Evolutionary conservation across 2,329 filamentous ascomycete genomes (phyloP).

Genomic region (Paramyrothecium sp.): DNA sequence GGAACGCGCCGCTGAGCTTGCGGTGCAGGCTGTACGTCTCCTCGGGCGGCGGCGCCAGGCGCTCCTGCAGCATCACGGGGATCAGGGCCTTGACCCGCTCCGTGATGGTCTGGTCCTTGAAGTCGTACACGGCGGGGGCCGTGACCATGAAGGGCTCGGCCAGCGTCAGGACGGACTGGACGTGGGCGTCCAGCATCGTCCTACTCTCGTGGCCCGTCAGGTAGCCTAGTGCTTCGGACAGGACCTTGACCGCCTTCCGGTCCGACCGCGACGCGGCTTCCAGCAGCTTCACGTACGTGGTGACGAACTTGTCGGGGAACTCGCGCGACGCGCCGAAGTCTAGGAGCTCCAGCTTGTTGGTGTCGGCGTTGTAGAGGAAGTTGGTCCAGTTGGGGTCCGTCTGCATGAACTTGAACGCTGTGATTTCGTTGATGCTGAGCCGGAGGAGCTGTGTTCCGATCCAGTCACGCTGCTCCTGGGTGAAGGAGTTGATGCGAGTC

Average conservation of each 20-base stretch:
- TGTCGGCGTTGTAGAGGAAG: conserved; percentile 80
- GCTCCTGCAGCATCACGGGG: conserved; percentile 87
- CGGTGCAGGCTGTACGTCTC: conserved; percentile 96
- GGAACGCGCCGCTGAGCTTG: conserved; percentile 91
- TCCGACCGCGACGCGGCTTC: conserved; percentile 76
- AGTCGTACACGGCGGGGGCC: conserved; percentile 86
- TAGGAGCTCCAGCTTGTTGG: conserved; percentile 78
- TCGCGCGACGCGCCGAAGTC: conserved; percentile 94
- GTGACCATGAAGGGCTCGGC: conserved; percentile 82
- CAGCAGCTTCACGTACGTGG: conserved; percentile 76
- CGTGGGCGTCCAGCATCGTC: conserved; percentile 85
- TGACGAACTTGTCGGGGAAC: conserved; percentile 77
- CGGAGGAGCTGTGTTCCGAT: conserved; percentile 92
- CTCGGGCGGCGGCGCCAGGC: conserved; percentile 87
- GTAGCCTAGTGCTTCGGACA: conserved; percentile 81
- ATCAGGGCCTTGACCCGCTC: conserved; percentile 87
- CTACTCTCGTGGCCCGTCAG: conserved; percentile 85
- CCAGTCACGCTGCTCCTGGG: conserved; percentile 87
- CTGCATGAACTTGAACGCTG: conserved; percentile 97
- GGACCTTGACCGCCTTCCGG: conserved; percentile 56
- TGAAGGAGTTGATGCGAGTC: conserved; percentile 73
- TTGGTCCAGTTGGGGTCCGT: conserved; percentile 99
- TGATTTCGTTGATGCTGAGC: conserved; percentile 88
- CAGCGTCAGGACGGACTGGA: conserved; percentile 83
- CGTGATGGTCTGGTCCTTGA: conserved; percentile 91